Percentiles rank a stretch among this genome's conserved stretches.
Evolutionary conservation across 208 protist genomes (phyloP).

Genomic region (Phytomonas sp.): DNA sequence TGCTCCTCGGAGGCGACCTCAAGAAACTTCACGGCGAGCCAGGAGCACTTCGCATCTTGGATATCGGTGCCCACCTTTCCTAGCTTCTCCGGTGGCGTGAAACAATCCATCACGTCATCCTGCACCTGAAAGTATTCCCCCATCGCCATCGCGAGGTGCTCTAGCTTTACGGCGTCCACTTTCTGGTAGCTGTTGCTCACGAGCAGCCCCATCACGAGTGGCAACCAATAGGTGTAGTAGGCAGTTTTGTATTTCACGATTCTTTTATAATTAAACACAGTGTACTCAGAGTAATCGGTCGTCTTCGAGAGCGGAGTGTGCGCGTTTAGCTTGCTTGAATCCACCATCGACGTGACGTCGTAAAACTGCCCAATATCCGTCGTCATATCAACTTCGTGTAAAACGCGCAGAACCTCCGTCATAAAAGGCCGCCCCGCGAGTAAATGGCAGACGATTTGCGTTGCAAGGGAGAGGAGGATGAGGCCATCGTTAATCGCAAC

Average conservation of each 20-base stretch:
- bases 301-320: slow-evolving; percentile 49
- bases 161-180: slow-evolving; percentile 48
- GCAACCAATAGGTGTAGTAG: slow-evolving; percentile 97
- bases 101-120: slow-evolving; percentile 98
- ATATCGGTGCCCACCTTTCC: slow-evolving; percentile 98
- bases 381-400: slow-evolving; percentile 87
- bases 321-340: slow-evolving; percentile 85
- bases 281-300: slow-evolving; percentile 84
- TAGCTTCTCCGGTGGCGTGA: slow-evolving; percentile 90
- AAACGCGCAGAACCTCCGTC: slow-evolving; percentile 84
- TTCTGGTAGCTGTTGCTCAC: slow-evolving; percentile 56
- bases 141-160: slow-evolving; percentile 90
- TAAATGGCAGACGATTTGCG: slow-evolving; percentile 88
- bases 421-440: slow-evolving; percentile 84
- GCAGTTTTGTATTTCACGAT: slow-evolving; percentile 97
- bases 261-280: slow-evolving; percentile 75
- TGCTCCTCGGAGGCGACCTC: slow-evolving; percentile 43
- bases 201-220: slow-evolving; percentile 91
- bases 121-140: slow-evolving; percentile 97
- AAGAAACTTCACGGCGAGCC: slow-evolving; percentile 91
- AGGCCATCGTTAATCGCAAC: slow-evolving; percentile 96
- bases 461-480: slow-evolving; percentile 89
- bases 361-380: slow-evolving; percentile 96
- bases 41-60: slow-evolving; percentile 96
- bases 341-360: slow-evolving; percentile 90